Conservation (phyloP, 768 basidiomycete species). For the Krasilnikovozyma curviuscula region DNA sequence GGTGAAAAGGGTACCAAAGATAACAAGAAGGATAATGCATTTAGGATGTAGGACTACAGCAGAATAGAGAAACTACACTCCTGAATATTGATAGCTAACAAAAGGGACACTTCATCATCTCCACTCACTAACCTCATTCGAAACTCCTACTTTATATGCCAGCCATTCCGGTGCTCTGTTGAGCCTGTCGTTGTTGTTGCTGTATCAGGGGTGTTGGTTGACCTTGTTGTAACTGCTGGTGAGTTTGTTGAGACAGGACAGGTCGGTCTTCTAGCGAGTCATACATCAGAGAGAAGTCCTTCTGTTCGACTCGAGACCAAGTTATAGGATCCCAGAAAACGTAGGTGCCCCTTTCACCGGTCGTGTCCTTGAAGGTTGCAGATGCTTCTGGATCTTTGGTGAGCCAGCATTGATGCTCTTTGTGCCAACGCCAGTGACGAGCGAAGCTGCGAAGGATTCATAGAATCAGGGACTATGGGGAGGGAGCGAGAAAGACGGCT, state of each 20-base stretch:
- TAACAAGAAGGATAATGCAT: too few relatives aligned
- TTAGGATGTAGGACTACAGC: too few relatives aligned
- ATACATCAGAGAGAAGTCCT: constrained; percentile 11
- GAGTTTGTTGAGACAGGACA: background rate
- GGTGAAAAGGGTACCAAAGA: too few relatives aligned
- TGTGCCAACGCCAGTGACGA: constrained; percentile 93
- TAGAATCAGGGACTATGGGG: background rate
- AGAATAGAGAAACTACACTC: too few relatives aligned
- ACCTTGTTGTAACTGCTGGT: background rate
- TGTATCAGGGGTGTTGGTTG: background rate
- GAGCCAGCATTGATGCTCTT: constrained; percentile 67
- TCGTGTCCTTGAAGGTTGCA: constrained; percentile 27
- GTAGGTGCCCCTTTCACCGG: constrained; percentile 68
- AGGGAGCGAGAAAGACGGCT: background rate
- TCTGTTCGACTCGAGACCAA: constrained; percentile 10
- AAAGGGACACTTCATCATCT: too few relatives aligned
- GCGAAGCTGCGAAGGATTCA: constrained; percentile 42
- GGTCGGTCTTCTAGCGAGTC: constrained; percentile 8
- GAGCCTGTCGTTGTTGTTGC: background rate
- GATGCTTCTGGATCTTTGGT: constrained; percentile 67
- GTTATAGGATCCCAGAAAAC: constrained; percentile 40
- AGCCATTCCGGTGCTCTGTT: too few relatives aligned
- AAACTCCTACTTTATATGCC: too few relatives aligned
- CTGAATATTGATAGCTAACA: too few relatives aligned
- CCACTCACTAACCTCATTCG: too few relatives aligned